Evolutionary conservation across 441 rosid genomes (phyloP), one percentile per base, ranked within the genome.

Genomic region (Erodium moschatum): DNA sequence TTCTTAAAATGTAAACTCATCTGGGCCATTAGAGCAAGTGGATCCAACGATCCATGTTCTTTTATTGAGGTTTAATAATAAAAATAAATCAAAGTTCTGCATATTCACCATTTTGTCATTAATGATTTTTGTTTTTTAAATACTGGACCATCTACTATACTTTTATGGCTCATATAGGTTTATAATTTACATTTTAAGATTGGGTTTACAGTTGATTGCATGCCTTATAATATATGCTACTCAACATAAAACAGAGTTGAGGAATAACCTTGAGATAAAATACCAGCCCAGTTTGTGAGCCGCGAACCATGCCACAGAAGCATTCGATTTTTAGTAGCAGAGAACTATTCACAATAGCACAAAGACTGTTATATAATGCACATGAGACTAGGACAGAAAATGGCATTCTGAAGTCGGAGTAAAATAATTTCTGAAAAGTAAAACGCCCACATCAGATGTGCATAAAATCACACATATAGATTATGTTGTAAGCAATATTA

Each of bases 221-320:
- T 29, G 31, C 31, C 31, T 29, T 1, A 29, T 29, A 29, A 29
- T 56, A 16, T 19, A 56, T 46, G 52, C 52, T 11, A 46, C 15
- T 35, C 3, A 29, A 16, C 21, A 13, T 31, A 24, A 54, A 40
- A 44, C 44, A 18, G 15, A 27, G 56, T 19, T 62, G 35, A 67
- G 1, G 42, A 66, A 24, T 35, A 65, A 92, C 98, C 97, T 92
- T 90, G 98, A 64, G 97, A 92, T 74, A 92, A 84, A 79, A 92
- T 89, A 74, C 98, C 97, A 27, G 84, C 80, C 98, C 97, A 92
- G 81, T 90, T 90, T 70, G 96, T 76, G 78, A 92, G 98, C 71
- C 87, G 89, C 67, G 97, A 90, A 70, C 97, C 98, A 76, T 92
- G 97, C 98, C 96, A 92, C 56, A 92, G 79, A 74, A 92, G 84